phyloP scores from a whole-genome alignment of 106 monocot genomes.

The Gastrodia elata region DNA sequence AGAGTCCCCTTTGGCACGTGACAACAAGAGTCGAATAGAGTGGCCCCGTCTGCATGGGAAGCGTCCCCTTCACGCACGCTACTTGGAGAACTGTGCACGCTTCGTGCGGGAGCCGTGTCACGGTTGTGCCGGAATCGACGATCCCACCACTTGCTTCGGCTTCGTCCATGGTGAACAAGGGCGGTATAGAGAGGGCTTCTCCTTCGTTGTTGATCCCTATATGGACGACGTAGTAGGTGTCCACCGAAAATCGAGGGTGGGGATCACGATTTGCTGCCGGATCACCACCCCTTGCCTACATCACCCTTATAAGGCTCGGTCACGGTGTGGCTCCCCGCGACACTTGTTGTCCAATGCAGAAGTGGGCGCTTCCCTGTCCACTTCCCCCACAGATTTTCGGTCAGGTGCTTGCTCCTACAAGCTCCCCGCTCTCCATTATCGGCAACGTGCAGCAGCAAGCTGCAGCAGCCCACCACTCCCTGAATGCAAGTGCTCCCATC shows the following conservation, averaged over 20 bases:
- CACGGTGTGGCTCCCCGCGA: no score
- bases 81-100: conserved; percentile 16
- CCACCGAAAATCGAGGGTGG: no score
- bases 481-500: no score
- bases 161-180: conserved; percentile 17
- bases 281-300: no score
- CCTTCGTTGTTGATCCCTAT: conserved; percentile 53
- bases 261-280: conserved; percentile 21
- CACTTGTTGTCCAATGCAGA: no score
- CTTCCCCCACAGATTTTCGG: no score
- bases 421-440: conserved; percentile 39
- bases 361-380: no score
- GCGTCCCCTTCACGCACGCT: conserved; percentile 28
- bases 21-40: conserved; percentile 41
- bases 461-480: no score
- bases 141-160: conserved; percentile 16
- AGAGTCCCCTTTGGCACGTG: no score
- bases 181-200: conserved; percentile 13
- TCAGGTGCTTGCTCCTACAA: conserved; percentile 39
- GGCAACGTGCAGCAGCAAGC: conserved; percentile 73
- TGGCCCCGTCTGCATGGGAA: conserved; percentile 19
- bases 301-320: no score
- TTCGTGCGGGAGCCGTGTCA: conserved; percentile 17
- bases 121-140: conserved; percentile 20
- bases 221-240: conserved; percentile 38